A percentile compares a stretch with the other conserved stretches of the same genome.
These are phyloP conservation scores for Quercus parvula DNA, from an alignment of 306 rosid genomes.

Conservation along the genomic window DNA sequence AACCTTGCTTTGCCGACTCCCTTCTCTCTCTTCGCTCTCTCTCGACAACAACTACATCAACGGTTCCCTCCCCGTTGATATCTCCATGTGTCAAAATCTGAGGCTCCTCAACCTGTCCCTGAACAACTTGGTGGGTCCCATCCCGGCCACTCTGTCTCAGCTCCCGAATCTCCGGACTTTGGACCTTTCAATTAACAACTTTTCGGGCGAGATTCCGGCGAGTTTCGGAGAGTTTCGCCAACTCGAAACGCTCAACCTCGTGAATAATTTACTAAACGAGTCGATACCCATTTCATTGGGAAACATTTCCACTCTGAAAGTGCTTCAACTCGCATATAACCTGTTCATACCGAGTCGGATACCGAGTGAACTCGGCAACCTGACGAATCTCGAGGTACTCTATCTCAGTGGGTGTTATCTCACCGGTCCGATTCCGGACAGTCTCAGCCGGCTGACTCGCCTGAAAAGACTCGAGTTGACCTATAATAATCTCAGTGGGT, in stretches of 20 bases:
- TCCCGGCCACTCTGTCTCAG: slow-evolving; percentile 40
- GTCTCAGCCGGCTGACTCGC: slow-evolving; percentile 27
- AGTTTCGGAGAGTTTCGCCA: slow-evolving; percentile 35
- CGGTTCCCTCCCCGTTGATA: slow-evolving; percentile 28
- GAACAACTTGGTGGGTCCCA: slow-evolving; percentile 46
- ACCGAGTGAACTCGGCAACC: slow-evolving; percentile 53
- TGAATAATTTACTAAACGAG: slow-evolving; percentile 44
- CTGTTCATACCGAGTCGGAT: slow-evolving; percentile 28
- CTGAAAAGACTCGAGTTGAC: slow-evolving; percentile 62
- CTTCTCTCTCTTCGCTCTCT: slow-evolving; percentile 51
- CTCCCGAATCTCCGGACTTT: slow-evolving; percentile 37
- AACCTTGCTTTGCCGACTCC: slow-evolving; percentile 47
- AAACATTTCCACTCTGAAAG: slow-evolving; percentile 42
- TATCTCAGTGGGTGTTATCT: slow-evolving; percentile 49
- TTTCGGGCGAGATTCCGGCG: slow-evolving; percentile 58
- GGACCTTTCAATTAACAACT: slow-evolving; percentile 58
- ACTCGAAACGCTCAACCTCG: slow-evolving; percentile 38
- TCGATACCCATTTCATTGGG: slow-evolving; percentile 44
- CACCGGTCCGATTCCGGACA: slow-evolving; percentile 50
- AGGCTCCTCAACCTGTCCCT: slow-evolving; percentile 42
- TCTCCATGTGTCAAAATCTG: slow-evolving; percentile 40
- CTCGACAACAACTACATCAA: slow-evolving; percentile 37
- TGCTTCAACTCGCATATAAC: slow-evolving; percentile 56
- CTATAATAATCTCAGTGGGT: slow-evolving; percentile 40
- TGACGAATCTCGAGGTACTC: slow-evolving; percentile 44